Evolutionary conservation across 148 eudicot species (phyloP).

Genomic region (Cornus kousa): DNA sequence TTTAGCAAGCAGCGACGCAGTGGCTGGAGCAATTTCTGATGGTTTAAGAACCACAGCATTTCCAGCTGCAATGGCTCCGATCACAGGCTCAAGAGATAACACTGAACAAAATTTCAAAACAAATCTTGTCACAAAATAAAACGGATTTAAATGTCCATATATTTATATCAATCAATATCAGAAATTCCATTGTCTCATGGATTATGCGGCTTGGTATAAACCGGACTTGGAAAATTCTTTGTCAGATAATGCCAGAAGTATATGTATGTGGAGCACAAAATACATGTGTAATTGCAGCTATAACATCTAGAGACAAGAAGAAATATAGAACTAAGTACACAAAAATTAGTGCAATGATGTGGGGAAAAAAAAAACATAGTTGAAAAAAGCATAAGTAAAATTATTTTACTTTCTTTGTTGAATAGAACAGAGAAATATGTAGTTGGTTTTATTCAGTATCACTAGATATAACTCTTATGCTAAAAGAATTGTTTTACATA

Average conservation of each 20-base stretch:
- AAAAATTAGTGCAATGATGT: background rate
- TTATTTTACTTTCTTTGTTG: background rate
- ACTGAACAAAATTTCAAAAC: slow-evolving; percentile 28
- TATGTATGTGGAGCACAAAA: background rate
- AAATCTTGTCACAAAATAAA: background rate
- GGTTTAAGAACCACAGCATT: slow-evolving; percentile 88
- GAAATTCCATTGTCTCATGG: background rate
- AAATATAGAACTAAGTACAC: background rate
- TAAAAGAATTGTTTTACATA: slow-evolving; percentile 31
- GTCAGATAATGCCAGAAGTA: too few relatives aligned
- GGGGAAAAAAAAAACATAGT: background rate
- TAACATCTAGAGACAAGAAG: background rate
- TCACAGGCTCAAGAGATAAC: slow-evolving; percentile 79
- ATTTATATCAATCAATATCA: background rate
- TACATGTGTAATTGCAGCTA: background rate
- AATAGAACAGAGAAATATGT: background rate
- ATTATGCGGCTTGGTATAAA: too few relatives aligned
- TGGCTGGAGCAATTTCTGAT: slow-evolving; percentile 82
- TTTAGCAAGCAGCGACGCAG: slow-evolving; percentile 62
- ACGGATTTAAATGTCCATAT: background rate
- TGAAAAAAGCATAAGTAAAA: background rate
- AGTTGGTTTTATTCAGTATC: background rate
- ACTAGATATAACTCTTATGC: background rate
- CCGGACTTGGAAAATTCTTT: too few relatives aligned
- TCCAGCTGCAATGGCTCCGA: slow-evolving; percentile 94